Conservation (phyloP, 495 filamentous ascomycete species). For the Neurospora tetrasperma region DNA sequence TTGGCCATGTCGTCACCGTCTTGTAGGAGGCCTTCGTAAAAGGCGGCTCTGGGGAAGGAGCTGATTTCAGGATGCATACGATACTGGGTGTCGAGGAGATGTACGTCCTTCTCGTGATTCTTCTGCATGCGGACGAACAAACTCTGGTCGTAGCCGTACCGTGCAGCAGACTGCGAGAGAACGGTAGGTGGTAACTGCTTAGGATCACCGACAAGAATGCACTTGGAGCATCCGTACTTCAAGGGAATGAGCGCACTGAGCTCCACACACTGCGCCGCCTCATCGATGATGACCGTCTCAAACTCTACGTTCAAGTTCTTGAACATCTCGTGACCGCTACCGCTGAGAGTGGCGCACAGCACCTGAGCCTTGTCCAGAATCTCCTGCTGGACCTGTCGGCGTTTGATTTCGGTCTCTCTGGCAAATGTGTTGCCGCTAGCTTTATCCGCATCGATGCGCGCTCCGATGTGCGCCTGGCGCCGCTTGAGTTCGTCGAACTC, state of each 20-base stretch:
- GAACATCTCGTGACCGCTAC: conserved; percentile 96
- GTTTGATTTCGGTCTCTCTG: conserved; percentile 75
- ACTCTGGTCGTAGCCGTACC: conserved; percentile 94
- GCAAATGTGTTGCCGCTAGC: conserved; percentile 67
- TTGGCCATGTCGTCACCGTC: conserved; percentile 76
- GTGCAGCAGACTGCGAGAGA: conserved; percentile 81
- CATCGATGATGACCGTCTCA: conserved; percentile 96
- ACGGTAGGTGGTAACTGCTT: conserved; percentile 96
- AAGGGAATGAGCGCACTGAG: conserved; percentile 92
- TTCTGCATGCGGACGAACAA: conserved; percentile 96
- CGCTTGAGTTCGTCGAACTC: conserved; percentile 72
- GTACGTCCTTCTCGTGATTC: conserved; percentile 81
- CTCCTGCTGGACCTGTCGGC: conserved; percentile 76
- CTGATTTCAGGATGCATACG: conserved; percentile 98
- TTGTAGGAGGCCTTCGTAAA: conserved; percentile 79
- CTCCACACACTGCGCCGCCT: conserved; percentile 96
- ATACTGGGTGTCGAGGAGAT: conserved; percentile 91
- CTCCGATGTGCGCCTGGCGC: conserved; percentile 59
- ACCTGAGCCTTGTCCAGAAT: conserved; percentile 85
- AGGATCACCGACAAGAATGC: conserved; percentile 93
- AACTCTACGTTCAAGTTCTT: conserved; percentile 90
- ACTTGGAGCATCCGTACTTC: conserved; percentile 95
- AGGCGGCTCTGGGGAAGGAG: conserved; percentile 74
- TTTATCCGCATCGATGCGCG: conserved; percentile 72
- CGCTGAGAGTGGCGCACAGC: conserved; percentile 89